Percentiles rank a stretch among this genome's conserved stretches.
Conservation (phyloP, 1,284 basidiomycete genomes). For the Phylloboletellus chloephorus region DNA sequence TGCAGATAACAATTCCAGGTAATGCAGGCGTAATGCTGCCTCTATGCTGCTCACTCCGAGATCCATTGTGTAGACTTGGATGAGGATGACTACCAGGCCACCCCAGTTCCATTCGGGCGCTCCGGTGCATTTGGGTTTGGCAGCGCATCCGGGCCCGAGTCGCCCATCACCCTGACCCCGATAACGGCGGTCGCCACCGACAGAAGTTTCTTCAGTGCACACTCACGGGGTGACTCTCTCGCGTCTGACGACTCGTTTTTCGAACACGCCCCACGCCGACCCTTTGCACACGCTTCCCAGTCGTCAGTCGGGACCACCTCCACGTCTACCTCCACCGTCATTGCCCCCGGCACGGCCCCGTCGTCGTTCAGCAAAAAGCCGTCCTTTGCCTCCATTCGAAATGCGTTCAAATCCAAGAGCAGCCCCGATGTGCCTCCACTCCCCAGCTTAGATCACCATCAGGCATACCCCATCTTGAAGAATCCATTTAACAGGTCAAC, state of each 20-base stretch:
- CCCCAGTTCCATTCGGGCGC: conserved; percentile 62
- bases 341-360: conserved; percentile 20
- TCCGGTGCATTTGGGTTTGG: conserved; percentile 41
- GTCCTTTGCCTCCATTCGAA: conserved; percentile 82
- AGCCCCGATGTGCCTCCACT: conserved; percentile 56
- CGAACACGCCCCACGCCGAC: conserved; percentile 50
- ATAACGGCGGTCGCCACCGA: conserved; percentile 50
- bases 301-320: conserved; percentile 56
- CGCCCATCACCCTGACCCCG: conserved; percentile 46
- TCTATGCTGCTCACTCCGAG: conserved; percentile 2
- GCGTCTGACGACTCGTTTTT: conserved; percentile 62
- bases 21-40: conserved; percentile 11
- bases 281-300: conserved; percentile 63
- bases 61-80: conserved; percentile 51
- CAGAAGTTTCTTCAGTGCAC: conserved; percentile 52
- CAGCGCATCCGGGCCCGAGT: conserved; percentile 51
- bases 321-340: conserved; percentile 26
- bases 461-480: conserved; percentile 63
- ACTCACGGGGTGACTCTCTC: conserved; percentile 69
- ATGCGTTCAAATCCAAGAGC: conserved; percentile 77
- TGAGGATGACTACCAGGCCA: conserved; percentile 62
- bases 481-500: conserved; percentile 77
- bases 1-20: conserved; percentile 83
- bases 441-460: conserved; percentile 55
- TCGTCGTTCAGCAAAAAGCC: conserved; percentile 72